These are phyloP conservation scores for Nicotiana tabacum DNA, from an alignment of 257 asterid species.

Conservation along the genomic window DNA sequence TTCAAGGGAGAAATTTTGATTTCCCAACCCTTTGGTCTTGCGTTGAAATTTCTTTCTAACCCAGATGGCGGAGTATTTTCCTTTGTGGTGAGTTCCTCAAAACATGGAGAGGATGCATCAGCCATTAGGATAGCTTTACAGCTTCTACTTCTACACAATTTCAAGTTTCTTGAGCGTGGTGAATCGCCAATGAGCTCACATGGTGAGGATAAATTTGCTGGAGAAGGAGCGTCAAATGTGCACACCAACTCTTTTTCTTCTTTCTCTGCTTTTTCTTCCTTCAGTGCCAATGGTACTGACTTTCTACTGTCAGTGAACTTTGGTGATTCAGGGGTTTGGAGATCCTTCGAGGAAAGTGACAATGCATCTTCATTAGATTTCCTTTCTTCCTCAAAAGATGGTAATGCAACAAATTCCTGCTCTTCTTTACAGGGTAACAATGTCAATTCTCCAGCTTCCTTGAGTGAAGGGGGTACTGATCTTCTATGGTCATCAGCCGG, in stretches of 20 bases:
- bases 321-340: conserved; percentile 25
- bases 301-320: conserved; percentile 23
- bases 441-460: conserved; percentile 25
- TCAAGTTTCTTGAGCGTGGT: conserved; percentile 27
- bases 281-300: conserved; percentile 12
- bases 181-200: conserved; percentile 30
- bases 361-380: conserved; percentile 16
- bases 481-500: conserved; percentile 23
- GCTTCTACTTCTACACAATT: conserved; percentile 63
- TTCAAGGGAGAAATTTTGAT: conserved; percentile 39
- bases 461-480: conserved; percentile 14
- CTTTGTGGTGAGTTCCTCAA: conserved; percentile 29
- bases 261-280: conserved; percentile 33
- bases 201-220: conserved; percentile 32
- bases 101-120: conserved; percentile 37
- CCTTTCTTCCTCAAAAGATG: conserved; percentile 23
- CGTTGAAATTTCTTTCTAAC: conserved; percentile 35
- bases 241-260: conserved; percentile 35
- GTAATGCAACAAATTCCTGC: conserved; percentile 17
- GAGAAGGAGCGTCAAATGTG: conserved; percentile 31
- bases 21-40: conserved; percentile 28
- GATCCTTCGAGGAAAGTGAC: conserved; percentile 17
- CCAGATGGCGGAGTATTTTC: conserved; percentile 43
- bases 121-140: conserved; percentile 51
- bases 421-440: conserved; percentile 20